These are phyloP conservation scores for Agastache rugosa DNA, from an alignment of 257 asterid genomes.

Conservation along the genomic window DNA sequence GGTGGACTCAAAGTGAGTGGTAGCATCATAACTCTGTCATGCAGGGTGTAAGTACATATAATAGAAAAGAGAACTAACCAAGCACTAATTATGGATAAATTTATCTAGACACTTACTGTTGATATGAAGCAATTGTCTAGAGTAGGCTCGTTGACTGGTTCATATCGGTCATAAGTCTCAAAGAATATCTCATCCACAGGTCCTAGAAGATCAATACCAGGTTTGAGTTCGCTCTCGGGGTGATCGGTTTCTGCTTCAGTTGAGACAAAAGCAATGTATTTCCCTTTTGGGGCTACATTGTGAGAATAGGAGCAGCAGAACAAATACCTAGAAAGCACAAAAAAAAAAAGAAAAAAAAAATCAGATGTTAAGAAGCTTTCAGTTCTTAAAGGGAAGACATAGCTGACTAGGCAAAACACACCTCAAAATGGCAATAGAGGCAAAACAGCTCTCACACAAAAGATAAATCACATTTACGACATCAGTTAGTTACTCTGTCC, in stretches of 20 bases:
- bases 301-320: constrained; percentile 97
- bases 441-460: not conserved
- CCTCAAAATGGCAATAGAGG: not conserved
- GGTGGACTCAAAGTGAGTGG: constrained; percentile 75
- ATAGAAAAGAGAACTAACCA: constrained; percentile 15
- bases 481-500: not conserved
- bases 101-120: constrained; percentile 59
- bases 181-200: constrained; percentile 93
- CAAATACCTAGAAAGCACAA: constrained; percentile 71
- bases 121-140: constrained; percentile 93
- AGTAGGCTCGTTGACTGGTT: constrained; percentile 85
- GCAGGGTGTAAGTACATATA: constrained; percentile 33
- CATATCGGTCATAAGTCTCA: constrained; percentile 85
- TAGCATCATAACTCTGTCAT: constrained; percentile 68
- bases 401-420: constrained; percentile 4
- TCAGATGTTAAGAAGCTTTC: constrained; percentile 23
- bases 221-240: constrained; percentile 86
- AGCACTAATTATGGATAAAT: constrained; percentile 24
- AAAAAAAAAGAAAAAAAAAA: not conserved
- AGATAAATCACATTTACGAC: not conserved
- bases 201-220: constrained; percentile 93
- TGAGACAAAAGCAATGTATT: constrained; percentile 91
- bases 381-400: not conserved
- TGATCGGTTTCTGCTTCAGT: constrained; percentile 93
- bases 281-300: constrained; percentile 98